Evolutionary conservation across 2,329 filamentous ascomycete species (phyloP).

Genomic region (Fusarium sp.): DNA sequence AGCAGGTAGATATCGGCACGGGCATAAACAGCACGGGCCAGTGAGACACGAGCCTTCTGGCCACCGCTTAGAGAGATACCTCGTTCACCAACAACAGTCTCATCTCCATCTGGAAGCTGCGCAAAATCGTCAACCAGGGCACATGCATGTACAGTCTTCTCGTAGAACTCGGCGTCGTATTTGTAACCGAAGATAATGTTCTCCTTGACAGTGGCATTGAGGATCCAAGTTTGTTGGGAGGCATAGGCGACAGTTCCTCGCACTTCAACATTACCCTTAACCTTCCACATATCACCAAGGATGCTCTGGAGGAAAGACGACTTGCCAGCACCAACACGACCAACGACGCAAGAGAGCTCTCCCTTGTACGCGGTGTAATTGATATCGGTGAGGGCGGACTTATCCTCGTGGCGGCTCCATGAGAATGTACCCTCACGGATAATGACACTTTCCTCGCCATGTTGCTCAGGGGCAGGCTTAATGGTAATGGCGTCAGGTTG

Average conservation of each 20-base stretch:
- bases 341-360: slow-evolving; percentile 91
- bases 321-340: slow-evolving; percentile 93
- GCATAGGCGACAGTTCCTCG: slow-evolving; percentile 90
- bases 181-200: slow-evolving; percentile 97
- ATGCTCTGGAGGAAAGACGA: slow-evolving; percentile 91
- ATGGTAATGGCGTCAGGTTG: slow-evolving; percentile 83
- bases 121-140: slow-evolving; percentile 91
- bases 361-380: slow-evolving; percentile 91
- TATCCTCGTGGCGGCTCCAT: slow-evolving; percentile 86
- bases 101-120: slow-evolving; percentile 92
- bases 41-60: slow-evolving; percentile 91
- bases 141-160: slow-evolving; percentile 90
- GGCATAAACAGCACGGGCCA: slow-evolving; percentile 95
- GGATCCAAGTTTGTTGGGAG: slow-evolving; percentile 93
- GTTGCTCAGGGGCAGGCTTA: slow-evolving; percentile 76
- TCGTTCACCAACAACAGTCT: slow-evolving; percentile 95
- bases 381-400: slow-evolving; percentile 81
- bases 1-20: slow-evolving; percentile 96
- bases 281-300: slow-evolving; percentile 92
- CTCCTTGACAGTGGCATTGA: slow-evolving; percentile 97
- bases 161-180: slow-evolving; percentile 94
- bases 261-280: slow-evolving; percentile 83
- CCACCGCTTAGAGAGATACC: slow-evolving; percentile 96
- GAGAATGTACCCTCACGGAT: slow-evolving; percentile 91
- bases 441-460: slow-evolving; percentile 86